Evolutionary conservation across 2,329 filamentous ascomycete genomes (phyloP).

Genomic region (Sporothrix curviconia): DNA sequence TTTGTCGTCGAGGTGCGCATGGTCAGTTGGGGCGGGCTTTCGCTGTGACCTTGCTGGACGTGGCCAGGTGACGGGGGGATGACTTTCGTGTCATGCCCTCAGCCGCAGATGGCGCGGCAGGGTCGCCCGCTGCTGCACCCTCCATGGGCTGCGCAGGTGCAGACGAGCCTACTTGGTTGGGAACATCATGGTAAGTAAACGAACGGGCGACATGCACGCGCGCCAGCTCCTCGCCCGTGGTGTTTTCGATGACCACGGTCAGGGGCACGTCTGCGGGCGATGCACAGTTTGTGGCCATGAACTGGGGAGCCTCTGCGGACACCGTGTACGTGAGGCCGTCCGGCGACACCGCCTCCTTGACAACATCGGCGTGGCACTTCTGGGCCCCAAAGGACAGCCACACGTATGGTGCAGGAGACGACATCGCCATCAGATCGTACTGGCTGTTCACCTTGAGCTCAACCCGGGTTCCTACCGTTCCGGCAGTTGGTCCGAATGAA

Average conservation of each 20-base stretch:
- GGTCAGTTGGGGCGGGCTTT: constrained; percentile 36
- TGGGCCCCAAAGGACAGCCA: constrained; percentile 73
- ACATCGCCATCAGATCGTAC: constrained; percentile 61
- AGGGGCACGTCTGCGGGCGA: constrained; percentile 46
- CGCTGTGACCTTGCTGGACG: constrained; percentile 31
- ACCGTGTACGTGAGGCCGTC: constrained; percentile 59
- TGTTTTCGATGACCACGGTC: constrained; percentile 46
- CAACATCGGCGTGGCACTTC: constrained; percentile 60
- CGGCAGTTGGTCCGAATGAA: constrained; percentile 63
- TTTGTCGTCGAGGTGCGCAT: constrained; percentile 27
- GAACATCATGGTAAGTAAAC: constrained; percentile 36
- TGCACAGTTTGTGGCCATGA: constrained; percentile 43
- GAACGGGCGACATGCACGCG: constrained; percentile 40
- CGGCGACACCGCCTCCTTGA: constrained; percentile 45
- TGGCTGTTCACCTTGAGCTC: constrained; percentile 67
- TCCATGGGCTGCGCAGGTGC: constrained; percentile 24
- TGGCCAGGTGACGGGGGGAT: constrained; percentile 37
- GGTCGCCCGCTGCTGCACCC: constrained; percentile 8
- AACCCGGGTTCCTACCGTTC: constrained; percentile 63
- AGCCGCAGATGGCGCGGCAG: constrained; percentile 27
- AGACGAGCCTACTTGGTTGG: constrained; percentile 19
- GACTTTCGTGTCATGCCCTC: constrained; percentile 37
- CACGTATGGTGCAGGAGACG: constrained; percentile 49
- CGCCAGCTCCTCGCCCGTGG: constrained; percentile 47
- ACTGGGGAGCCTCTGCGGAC: constrained; percentile 62